These are phyloP conservation scores for Pichia exigua DNA, from an alignment of 805 yeast species.

Conservation along the genomic window DNA sequence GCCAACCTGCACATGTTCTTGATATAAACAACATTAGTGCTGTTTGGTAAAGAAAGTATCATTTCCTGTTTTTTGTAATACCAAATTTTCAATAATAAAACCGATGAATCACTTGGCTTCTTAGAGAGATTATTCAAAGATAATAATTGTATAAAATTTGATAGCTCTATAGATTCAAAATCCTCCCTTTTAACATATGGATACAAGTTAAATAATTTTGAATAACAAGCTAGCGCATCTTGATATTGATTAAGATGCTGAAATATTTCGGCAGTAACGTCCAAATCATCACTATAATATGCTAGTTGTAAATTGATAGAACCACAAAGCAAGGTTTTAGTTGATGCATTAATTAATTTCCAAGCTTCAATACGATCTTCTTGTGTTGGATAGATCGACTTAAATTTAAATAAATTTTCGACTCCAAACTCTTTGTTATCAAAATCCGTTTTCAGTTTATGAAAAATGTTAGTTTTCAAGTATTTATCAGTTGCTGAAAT, in stretches of 20 bases:
- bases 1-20: conserved; percentile 26
- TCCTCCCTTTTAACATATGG: conserved; percentile 12
- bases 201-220: conserved; percentile 30
- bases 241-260: conserved; percentile 48
- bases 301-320: conserved; percentile 46
- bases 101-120: conserved; percentile 1
- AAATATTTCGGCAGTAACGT: conserved; percentile 31
- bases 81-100: conserved; percentile 16
- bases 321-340: conserved; percentile 43
- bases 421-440: conserved; percentile 15
- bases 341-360: conserved; percentile 34
- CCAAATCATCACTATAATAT: conserved; percentile 23
- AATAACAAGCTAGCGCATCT: conserved; percentile 50
- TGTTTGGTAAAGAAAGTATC: conserved; percentile 15
- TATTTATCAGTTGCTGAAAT: conserved; percentile 21
- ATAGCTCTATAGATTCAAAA: conserved; percentile 10
- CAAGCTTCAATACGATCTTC: conserved; percentile 43
- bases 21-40: conserved; percentile 23
- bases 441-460: conserved; percentile 28
- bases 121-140: conserved; percentile 8
- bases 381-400: conserved; percentile 28
- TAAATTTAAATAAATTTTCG: conserved; percentile 35
- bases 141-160: conserved; percentile 8
- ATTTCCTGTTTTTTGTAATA: conserved; percentile 16
- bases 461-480: conserved; percentile 24